Evolutionary conservation across 2,329 filamentous ascomycete genomes (phyloP).

Genomic region (Fusarium concolor): DNA sequence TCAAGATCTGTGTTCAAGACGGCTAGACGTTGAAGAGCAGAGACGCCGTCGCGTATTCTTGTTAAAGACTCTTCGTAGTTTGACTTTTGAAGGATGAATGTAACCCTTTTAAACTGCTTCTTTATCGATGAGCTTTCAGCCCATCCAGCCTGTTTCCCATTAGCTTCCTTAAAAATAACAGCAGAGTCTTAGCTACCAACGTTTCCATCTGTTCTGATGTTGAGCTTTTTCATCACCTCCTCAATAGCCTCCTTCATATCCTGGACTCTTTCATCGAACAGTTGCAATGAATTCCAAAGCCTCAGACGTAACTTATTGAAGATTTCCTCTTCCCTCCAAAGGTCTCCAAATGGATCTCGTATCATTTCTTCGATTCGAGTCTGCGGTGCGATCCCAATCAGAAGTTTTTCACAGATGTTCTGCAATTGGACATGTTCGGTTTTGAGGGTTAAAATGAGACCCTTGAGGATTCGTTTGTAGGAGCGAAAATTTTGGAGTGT

Average conservation of each 20-base stretch:
- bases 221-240: not conserved
- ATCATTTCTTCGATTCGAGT: not conserved
- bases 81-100: not conserved
- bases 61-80: not conserved
- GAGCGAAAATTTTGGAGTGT: not conserved
- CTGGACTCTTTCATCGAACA: not conserved
- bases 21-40: not conserved
- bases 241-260: not conserved
- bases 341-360: not conserved
- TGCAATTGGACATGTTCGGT: not conserved
- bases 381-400: not conserved
- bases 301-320: not conserved
- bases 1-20: not conserved
- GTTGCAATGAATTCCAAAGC: not conserved
- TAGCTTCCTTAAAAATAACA: not conserved
- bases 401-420: conserved; percentile 11
- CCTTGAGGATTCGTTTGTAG: not conserved
- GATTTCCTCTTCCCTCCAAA: not conserved
- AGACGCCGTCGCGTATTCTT: not conserved
- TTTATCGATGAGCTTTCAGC: not conserved
- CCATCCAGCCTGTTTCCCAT: rapidly evolving
- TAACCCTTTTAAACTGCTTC: not conserved
- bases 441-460: conserved; percentile 1
- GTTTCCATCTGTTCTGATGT: not conserved
- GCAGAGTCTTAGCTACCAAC: not conserved